These are phyloP conservation scores for Peltaster fructicola DNA, from an alignment of 2,329 filamentous ascomycete genomes.

Conservation along the genomic window DNA sequence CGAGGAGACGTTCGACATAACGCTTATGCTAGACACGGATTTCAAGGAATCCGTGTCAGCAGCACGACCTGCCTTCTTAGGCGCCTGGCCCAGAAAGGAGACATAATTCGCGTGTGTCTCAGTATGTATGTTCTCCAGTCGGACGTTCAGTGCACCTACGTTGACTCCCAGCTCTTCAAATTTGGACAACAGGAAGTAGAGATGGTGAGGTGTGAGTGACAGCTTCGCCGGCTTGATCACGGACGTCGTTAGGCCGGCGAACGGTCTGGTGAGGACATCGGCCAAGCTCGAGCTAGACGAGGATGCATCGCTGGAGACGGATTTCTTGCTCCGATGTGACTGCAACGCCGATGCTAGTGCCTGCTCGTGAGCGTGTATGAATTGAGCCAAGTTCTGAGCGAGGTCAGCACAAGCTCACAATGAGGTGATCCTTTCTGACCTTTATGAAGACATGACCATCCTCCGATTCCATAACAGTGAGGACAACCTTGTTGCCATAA, in stretches of 20 bases:
- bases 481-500: slow-evolving; percentile 10
- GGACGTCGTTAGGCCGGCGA: slow-evolving; percentile 69
- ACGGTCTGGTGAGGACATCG: slow-evolving; percentile 66
- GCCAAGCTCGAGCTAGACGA: slow-evolving; percentile 59
- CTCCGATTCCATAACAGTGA: slow-evolving; percentile 56
- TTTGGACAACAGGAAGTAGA: slow-evolving; percentile 88
- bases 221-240: slow-evolving; percentile 78
- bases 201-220: slow-evolving; percentile 83
- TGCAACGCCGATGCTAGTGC: slow-evolving; percentile 90
- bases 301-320: slow-evolving; percentile 43
- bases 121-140: slow-evolving; percentile 84
- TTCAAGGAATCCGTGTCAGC: slow-evolving; percentile 80
- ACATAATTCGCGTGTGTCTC: slow-evolving; percentile 84
- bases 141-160: slow-evolving; percentile 90
- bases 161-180: slow-evolving; percentile 85
- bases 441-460: slow-evolving; percentile 82
- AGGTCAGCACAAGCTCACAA: not conserved
- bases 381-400: slow-evolving; percentile 77
- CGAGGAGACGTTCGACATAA: slow-evolving; percentile 91
- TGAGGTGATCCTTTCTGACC: slow-evolving; percentile 41
- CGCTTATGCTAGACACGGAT: slow-evolving; percentile 91
- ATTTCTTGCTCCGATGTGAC: slow-evolving; percentile 51
- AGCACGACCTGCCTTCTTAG: slow-evolving; percentile 66
- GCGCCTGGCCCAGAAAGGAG: slow-evolving; percentile 75
- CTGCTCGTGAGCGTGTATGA: slow-evolving; percentile 94